Conservation (phyloP, 345 rosid species). For the Syzygium grande region DNA sequence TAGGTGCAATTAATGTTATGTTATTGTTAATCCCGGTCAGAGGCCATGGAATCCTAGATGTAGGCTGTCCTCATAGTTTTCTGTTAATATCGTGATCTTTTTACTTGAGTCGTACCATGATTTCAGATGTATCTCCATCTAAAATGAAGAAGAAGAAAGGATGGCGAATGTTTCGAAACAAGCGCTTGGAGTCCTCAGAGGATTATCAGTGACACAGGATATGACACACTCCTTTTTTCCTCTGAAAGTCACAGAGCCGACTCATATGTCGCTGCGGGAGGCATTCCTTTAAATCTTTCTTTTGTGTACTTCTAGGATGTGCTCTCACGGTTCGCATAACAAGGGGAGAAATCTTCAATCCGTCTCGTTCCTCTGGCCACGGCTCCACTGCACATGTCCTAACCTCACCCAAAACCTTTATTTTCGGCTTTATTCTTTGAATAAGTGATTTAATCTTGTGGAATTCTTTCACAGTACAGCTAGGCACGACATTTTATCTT, state of each 20-base stretch:
- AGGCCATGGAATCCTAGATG: background rate
- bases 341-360: background rate
- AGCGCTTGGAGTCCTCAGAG: conserved; percentile 13
- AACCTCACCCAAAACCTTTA: background rate
- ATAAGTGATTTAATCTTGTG: background rate
- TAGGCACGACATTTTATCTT: background rate
- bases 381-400: background rate
- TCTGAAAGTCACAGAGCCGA: background rate
- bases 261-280: background rate
- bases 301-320: background rate
- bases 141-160: conserved; percentile 41
- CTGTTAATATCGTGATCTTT: background rate
- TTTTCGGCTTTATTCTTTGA: background rate
- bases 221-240: background rate
- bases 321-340: background rate
- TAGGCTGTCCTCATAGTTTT: background rate
- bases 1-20: background rate
- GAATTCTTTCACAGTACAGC: background rate
- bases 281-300: background rate
- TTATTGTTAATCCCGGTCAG: background rate
- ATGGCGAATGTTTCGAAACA: conserved; percentile 29
- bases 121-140: conserved; percentile 33
- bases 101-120: background rate
- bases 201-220: conserved; percentile 13
- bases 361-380: background rate